Base-by-base conservation (phyloP, 495 filamentous ascomycete species). In the Penicillium manginii region DNA sequence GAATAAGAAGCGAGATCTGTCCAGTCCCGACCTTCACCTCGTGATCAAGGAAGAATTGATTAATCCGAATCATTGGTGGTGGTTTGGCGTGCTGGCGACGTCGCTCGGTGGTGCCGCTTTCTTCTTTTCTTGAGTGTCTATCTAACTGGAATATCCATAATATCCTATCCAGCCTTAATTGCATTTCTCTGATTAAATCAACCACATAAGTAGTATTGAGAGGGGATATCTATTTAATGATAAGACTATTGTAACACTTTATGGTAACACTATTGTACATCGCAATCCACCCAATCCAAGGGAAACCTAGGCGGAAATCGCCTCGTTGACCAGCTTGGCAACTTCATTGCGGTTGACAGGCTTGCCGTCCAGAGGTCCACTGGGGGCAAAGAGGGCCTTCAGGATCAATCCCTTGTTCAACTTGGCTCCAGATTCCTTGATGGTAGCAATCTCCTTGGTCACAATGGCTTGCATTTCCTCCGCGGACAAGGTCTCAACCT, bases 71-170 rank as follows among this genome's bases (percentile, higher is more conserved):
- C 75, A 75, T 32, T 81, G 82, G 77, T 88, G 87, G 84, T 91
- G 89, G 88, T 73, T 89, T 56, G 89, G 89, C 14, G 70, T 91
- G 11, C 72, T 83, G 48, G 77, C 88, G 76, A 89, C 83, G n/a
- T 82, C 83, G 12, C 61, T 88, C 29, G 88, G 89, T 9, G 77
- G 76, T 0, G 49, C 73, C 26, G 64, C 68, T 5, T 56, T 78
- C 32, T 71, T 77, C 51, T 74, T 65, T 35, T 73, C 74, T 10
- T 78, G 47, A 64, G 37, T 17, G 10, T 43, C 26, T 17, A 17
- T 43, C 2, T 43, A 43, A 9, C 0, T 43, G 7, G 40, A 43
- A n/a, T 29, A 29, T 29, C 9, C 26, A 29, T 29, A 29, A 29
- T 29, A 29, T 29, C 26, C 26, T 29, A 29, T 29, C 26, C 26